Evolutionary conservation across 495 filamentous ascomycete genomes (phyloP).

Genomic region (Penicillium taxi): DNA sequence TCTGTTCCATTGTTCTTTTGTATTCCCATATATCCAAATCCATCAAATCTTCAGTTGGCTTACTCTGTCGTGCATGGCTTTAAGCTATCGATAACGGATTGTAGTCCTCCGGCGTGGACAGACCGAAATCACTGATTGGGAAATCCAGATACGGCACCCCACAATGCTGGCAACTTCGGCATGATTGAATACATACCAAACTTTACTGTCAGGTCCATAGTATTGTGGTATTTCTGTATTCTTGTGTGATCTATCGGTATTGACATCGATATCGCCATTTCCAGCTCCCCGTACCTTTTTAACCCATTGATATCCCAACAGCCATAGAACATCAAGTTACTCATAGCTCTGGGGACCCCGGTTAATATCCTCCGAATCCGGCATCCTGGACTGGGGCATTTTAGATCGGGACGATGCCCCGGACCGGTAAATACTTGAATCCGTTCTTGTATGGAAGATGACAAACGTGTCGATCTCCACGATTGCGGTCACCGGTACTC

Average conservation of each 20-base stretch:
- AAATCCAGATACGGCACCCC: conserved; percentile 25
- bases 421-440: conserved; percentile 41
- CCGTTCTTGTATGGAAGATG: conserved; percentile 33
- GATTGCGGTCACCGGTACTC: conserved; percentile 34
- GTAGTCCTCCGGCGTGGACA: conserved; percentile 15
- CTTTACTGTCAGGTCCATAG: too few relatives aligned
- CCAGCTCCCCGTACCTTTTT: too few relatives aligned
- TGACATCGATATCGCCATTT: too few relatives aligned
- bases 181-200: too few relatives aligned
- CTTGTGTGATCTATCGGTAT: too few relatives aligned
- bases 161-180: conserved; percentile 16
- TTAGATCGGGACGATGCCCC: conserved; percentile 9
- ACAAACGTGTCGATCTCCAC: conserved; percentile 39
- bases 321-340: neutral
- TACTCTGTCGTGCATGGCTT: neutral
- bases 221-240: too few relatives aligned
- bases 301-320: too few relatives aligned
- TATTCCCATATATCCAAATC: too few relatives aligned
- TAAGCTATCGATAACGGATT: conserved; percentile 2
- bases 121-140: conserved; percentile 31
- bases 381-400: conserved; percentile 16
- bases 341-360: neutral
- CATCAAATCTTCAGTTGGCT: neutral
- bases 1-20: too few relatives aligned
- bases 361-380: conserved; percentile 17